A percentile compares a stretch with the other conserved stretches of the same genome.
These are phyloP conservation scores for Rubus idaeus DNA, from an alignment of 306 rosid species.

Conservation along the genomic window DNA sequence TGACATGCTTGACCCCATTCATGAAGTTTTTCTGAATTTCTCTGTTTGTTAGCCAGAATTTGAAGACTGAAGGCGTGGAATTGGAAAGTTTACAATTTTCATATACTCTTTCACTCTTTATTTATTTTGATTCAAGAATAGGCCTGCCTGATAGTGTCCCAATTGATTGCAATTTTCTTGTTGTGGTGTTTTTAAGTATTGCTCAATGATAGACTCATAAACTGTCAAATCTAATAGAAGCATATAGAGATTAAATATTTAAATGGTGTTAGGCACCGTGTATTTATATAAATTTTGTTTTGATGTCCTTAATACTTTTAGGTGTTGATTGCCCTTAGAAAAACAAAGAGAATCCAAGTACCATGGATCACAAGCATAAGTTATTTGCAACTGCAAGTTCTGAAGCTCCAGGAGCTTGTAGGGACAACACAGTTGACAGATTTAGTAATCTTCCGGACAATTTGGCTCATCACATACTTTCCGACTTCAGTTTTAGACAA, in stretches of 20 bases:
- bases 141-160: not conserved
- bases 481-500: not conserved
- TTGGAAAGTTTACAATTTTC: no score
- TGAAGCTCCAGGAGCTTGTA: not conserved
- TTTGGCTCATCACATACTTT: not conserved
- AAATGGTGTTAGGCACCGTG: not conserved
- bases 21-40: no score
- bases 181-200: not conserved
- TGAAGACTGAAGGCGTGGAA: no score
- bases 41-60: no score
- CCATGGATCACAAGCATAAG: not conserved
- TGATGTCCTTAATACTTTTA: not conserved
- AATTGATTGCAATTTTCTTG: not conserved
- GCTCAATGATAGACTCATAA: not conserved
- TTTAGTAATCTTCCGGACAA: not conserved
- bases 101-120: no score
- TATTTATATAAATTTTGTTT: no score
- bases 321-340: not conserved
- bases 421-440: not conserved
- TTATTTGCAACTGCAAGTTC: not conserved
- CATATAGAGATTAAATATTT: not conserved
- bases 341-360: not conserved
- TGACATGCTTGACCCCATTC: no score
- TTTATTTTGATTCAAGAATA: not conserved
- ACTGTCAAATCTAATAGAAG: no score